phyloP scores from a whole-genome alignment of 371 early-diverging fungal genomes.

The Mucor ambiguus region DNA sequence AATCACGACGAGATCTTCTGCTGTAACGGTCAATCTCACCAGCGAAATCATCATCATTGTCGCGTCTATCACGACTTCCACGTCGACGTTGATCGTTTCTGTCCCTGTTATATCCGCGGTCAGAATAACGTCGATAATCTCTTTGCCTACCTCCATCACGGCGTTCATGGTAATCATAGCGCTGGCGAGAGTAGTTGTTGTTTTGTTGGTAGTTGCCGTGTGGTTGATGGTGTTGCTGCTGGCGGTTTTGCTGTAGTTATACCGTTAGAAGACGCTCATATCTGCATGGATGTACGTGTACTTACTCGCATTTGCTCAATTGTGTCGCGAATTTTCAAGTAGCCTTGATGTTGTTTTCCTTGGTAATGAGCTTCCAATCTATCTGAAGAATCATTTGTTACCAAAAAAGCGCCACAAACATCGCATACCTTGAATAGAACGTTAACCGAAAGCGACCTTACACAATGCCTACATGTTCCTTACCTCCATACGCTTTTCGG shows the following conservation, averaged over 20 bases:
- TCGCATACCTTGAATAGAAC: slow-evolving; percentile 68
- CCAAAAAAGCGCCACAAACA: slow-evolving; percentile 89
- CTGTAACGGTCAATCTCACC: slow-evolving; percentile 41
- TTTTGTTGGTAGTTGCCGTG: not conserved
- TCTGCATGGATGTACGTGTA: not conserved
- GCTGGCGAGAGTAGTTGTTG: slow-evolving; percentile 45
- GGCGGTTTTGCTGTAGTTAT: slow-evolving; percentile 17
- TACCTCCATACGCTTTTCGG: slow-evolving; percentile 76
- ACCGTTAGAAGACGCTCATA: no score
- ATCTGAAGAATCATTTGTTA: slow-evolving; percentile 81
- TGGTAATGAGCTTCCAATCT: slow-evolving; percentile 85
- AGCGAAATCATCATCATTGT: slow-evolving; percentile 37
- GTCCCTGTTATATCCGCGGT: slow-evolving; percentile 44
- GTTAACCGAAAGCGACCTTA: not conserved
- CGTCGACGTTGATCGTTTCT: slow-evolving; percentile 25
- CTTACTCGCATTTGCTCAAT: slow-evolving; percentile 75
- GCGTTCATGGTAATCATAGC: slow-evolving; percentile 54
- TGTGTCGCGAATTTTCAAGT: slow-evolving; percentile 78
- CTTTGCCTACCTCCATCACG: slow-evolving; percentile 58
- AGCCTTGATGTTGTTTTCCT: slow-evolving; percentile 92
- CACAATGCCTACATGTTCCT: not conserved
- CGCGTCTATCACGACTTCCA: slow-evolving; percentile 35
- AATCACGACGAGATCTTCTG: slow-evolving; percentile 37
- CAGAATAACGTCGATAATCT: slow-evolving; percentile 56
- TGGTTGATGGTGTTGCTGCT: slow-evolving; percentile 11